Conservation (phyloP, 2,329 filamentous ascomycete genomes). For the Didymella segeticola region DNA sequence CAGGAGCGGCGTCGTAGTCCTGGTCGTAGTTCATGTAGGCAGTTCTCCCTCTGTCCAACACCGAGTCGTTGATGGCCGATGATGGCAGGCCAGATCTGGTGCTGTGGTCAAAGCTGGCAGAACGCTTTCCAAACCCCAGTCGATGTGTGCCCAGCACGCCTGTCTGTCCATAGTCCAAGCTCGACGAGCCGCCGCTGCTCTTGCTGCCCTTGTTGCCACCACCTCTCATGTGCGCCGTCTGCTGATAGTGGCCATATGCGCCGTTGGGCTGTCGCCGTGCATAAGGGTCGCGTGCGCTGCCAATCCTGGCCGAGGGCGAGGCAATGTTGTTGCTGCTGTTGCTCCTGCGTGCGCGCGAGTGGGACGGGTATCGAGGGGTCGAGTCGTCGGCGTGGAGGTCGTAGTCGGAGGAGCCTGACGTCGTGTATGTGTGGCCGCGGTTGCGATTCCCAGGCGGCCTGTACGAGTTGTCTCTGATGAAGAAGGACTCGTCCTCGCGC, state of each 20-base stretch:
- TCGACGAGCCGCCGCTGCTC: conserved; percentile 69
- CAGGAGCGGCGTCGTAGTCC: conserved; percentile 82
- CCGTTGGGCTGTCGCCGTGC: conserved; percentile 31
- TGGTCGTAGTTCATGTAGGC: conserved; percentile 57
- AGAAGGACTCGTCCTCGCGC: conserved; percentile 45
- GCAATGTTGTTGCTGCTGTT: conserved; percentile 78
- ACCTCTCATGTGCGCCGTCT: conserved; percentile 42
- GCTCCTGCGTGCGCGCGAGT: conserved; percentile 69
- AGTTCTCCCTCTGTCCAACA: conserved; percentile 53
- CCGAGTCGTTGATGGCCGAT: conserved; percentile 50
- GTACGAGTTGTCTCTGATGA: conserved; percentile 44
- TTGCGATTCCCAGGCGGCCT: conserved; percentile 51
- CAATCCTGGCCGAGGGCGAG: conserved; percentile 34
- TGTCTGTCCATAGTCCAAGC: conserved; percentile 69
- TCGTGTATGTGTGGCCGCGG: conserved; percentile 66
- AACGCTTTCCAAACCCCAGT: conserved; percentile 63
- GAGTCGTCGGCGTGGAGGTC: conserved; percentile 51
- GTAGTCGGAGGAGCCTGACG: conserved; percentile 65
- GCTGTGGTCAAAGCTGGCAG: conserved; percentile 75
- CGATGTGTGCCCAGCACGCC: conserved; percentile 66
- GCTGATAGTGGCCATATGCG: conserved; percentile 37
- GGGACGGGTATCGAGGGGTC: conserved; percentile 51
- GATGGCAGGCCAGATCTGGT: conserved; percentile 29
- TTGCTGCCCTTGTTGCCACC: conserved; percentile 71
- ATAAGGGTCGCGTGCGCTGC: conserved; percentile 45